phyloP scores from a whole-genome alignment of 2,329 filamentous ascomycete species.

The Magnaporthiopsis rhizophila region DNA sequence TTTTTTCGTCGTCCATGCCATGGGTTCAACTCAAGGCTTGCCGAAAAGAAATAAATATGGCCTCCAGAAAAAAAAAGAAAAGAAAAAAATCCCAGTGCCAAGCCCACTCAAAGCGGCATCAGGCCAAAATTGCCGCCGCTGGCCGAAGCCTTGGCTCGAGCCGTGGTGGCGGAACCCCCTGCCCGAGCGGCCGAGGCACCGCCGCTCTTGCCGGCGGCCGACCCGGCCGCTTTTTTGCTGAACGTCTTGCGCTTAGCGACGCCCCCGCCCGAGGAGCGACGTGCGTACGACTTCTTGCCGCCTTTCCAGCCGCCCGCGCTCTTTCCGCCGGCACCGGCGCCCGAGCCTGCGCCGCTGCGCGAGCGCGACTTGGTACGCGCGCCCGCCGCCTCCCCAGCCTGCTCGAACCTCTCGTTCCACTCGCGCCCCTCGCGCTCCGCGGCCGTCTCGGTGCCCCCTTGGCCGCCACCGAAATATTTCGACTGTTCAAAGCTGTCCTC shows the following conservation, averaged over 20 bases:
- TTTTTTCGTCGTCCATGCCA: background rate
- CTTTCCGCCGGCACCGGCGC: conserved; percentile 16
- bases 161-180: conserved; percentile 2
- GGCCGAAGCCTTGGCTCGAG: conserved; percentile 3
- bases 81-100: background rate
- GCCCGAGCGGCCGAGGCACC: background rate
- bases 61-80: background rate
- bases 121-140: conserved; percentile 14
- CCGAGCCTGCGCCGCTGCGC: conserved; percentile 15
- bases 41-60: background rate
- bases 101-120: conserved; percentile 15
- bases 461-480: conserved; percentile 34
- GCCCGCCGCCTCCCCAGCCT: conserved; percentile 9
- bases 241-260: conserved; percentile 13
- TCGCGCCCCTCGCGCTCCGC: conserved; percentile 16
- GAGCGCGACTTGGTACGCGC: conserved; percentile 9
- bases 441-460: conserved; percentile 5
- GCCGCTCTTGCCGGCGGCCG: conserved; percentile 10
- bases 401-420: conserved; percentile 23
- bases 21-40: no score
- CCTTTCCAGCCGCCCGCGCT: conserved; percentile 13
- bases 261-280: conserved; percentile 12
- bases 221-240: conserved; percentile 10
- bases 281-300: conserved; percentile 13
- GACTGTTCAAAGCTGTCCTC: conserved; percentile 31